Evolutionary conservation across 768 basidiomycete genomes (phyloP).

Genomic region (Dioszegia hungarica): DNA sequence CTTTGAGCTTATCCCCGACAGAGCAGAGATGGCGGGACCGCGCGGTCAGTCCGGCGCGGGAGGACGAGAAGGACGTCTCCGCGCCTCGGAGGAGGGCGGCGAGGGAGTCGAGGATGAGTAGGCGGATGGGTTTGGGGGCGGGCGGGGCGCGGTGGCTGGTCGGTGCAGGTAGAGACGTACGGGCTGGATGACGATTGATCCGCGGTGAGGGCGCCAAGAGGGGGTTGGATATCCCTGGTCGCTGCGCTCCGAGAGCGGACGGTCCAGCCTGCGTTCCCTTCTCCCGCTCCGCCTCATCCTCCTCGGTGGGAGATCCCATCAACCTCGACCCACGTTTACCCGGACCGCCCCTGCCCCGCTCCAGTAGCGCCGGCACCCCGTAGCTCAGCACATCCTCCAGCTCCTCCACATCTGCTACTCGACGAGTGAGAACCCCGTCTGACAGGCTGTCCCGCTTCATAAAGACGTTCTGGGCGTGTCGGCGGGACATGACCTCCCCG

Average conservation of each 20-base stretch:
- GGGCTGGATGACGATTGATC: conserved; percentile 51
- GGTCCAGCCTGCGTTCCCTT: background rate
- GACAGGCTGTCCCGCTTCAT: conserved; percentile 38
- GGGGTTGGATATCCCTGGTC: background rate
- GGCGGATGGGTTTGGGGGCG: conserved; percentile 57
- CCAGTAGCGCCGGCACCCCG: conserved; percentile 45
- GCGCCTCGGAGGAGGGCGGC: conserved; percentile 73
- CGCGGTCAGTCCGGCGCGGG: conserved; percentile 60
- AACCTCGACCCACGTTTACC: background rate
- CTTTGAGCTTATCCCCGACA: conserved; percentile 67
- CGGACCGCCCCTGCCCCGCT: background rate
- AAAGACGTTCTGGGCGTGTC: conserved; percentile 30
- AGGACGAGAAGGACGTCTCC: conserved; percentile 54
- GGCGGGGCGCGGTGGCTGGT: conserved; percentile 57
- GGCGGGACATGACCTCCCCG: conserved; percentile 18
- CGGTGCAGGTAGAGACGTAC: conserved; percentile 52
- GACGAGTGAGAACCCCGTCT: conserved; percentile 57
- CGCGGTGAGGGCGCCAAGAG: background rate
- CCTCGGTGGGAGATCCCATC: background rate
- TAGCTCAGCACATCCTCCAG: conserved; percentile 50
- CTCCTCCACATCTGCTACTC: conserved; percentile 43
- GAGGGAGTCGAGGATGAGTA: conserved; percentile 82
- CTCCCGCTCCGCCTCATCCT: background rate
- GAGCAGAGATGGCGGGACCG: conserved; percentile 66
- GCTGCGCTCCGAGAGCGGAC: too few species aligned